These are phyloP conservation scores for Escallonia herrerae DNA, from an alignment of 129 eudicot genomes.

Conservation along the genomic window DNA sequence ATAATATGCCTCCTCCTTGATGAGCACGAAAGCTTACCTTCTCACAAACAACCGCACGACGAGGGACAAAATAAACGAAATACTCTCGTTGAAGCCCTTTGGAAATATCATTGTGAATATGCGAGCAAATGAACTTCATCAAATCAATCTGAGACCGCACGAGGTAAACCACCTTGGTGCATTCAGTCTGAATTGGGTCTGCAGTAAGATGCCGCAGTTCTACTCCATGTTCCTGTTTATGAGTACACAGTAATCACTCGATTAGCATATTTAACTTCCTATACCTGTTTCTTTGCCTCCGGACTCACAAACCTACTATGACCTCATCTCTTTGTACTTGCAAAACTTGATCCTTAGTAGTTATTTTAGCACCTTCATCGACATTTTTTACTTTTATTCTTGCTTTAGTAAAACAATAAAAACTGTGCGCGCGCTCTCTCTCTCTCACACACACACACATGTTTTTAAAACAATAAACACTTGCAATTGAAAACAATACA, in stretches of 20 bases:
- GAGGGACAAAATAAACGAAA: conserved; percentile 89
- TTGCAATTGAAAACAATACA: too few species aligned
- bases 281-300: too few species aligned
- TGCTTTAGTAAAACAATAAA: too few species aligned
- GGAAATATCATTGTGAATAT: conserved; percentile 64
- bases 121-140: conserved; percentile 72
- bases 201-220: conserved; percentile 78
- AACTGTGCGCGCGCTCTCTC: too few species aligned
- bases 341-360: too few species aligned
- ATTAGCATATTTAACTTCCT: too few species aligned
- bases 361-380: too few species aligned
- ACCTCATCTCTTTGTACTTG: too few species aligned
- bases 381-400: too few species aligned
- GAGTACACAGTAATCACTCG: conserved; percentile 14
- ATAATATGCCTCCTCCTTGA: not conserved
- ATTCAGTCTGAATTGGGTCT: conserved; percentile 64
- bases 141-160: conserved; percentile 73
- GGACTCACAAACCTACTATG: too few species aligned
- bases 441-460: too few species aligned
- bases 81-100: conserved; percentile 93
- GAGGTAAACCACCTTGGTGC: conserved; percentile 88
- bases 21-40: conserved; percentile 39
- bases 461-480: too few species aligned
- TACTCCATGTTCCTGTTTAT: conserved; percentile 85
- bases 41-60: conserved; percentile 91